Evolutionary conservation across 495 filamentous ascomycete species (phyloP), one percentile per base, ranked within the genome.

Genomic region (Lophiotrema nucula): DNA sequence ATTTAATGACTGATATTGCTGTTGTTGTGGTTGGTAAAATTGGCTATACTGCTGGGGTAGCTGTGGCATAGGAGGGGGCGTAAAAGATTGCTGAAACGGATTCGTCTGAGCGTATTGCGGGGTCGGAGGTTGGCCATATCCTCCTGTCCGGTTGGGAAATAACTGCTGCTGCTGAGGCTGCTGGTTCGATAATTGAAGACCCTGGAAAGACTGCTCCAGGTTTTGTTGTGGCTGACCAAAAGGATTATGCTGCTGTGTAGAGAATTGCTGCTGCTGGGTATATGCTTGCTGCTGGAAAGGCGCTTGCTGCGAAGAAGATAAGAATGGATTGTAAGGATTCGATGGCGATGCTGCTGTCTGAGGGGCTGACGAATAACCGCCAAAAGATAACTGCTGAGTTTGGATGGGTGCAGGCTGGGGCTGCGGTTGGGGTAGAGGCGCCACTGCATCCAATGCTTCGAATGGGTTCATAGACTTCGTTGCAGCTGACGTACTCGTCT

Each of bases 91-190:
- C 12, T 59, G 60, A 53, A 65, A 72, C 12, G 69, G 69, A 47
- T 72, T 72, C 19, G 57, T 68, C 45, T 81, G 83, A 63, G 75
- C 80, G 46, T 78, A 76, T 35, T 64, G 71, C 59, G 74, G 43
- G 38, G 83, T 82, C 26, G 80, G 76, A 33, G 31, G 26, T 39
- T 73, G 76, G 18, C 82, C 79, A 62, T 87, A 79, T 27, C 90
- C 90, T 8, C 91, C 92, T 5, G 90, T 95, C 21, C 86, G 85
- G 71, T 95, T 83, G 0, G 90, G 89, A 67, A 92, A 93, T 26
- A 95, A 76, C 15, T 86, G 83, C 15, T 86, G 83, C 60, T 84
- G 83, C 60, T 81, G 81, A 11, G 51, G 82, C 63, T 81, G 81
- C 44, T 52, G 53, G 21, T 51, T 56, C 1, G 84, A 80, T 16